These are phyloP conservation scores for Chrysanthemum lavandulifolium DNA, from an alignment of 129 eudicot genomes.

Conservation along the genomic window DNA sequence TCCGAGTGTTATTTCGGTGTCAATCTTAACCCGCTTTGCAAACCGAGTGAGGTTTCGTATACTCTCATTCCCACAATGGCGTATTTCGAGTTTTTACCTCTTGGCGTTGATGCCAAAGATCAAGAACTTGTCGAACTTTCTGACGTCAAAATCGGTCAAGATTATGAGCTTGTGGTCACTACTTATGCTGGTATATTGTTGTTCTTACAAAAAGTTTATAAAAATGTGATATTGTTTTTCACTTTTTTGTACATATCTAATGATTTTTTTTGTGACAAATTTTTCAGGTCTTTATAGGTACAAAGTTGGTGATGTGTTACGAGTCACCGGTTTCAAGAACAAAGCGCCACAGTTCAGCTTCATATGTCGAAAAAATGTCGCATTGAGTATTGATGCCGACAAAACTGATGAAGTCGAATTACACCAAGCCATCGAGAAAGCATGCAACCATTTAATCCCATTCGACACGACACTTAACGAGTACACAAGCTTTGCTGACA, in stretches of 20 bases:
- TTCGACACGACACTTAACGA: conserved; percentile 53
- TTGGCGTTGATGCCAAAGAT: conserved; percentile 41
- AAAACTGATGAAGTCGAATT: conserved; percentile 79
- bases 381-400: conserved; percentile 69
- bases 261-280: neutral
- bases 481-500: conserved; percentile 80
- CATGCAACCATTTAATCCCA: conserved; percentile 55
- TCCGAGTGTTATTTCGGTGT: conserved; percentile 85
- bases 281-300: conserved; percentile 72
- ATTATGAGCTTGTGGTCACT: conserved; percentile 84
- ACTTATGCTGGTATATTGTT: conserved; percentile 66
- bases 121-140: conserved; percentile 59
- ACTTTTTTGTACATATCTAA: neutral
- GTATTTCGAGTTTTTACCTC: conserved; percentile 73
- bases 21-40: conserved; percentile 76
- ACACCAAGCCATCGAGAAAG: conserved; percentile 67
- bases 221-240: neutral
- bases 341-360: conserved; percentile 83
- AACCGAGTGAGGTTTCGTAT: conserved; percentile 75
- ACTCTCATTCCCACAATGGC: conserved; percentile 83
- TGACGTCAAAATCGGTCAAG: conserved; percentile 70
- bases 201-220: neutral
- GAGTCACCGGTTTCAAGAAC: conserved; percentile 81
- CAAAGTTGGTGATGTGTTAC: conserved; percentile 71
- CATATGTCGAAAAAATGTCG: conserved; percentile 74